Percentiles rank a stretch among this genome's conserved stretches.
phyloP scores from a whole-genome alignment of 768 basidiomycete genomes.

The Tubosaeta sp. region DNA sequence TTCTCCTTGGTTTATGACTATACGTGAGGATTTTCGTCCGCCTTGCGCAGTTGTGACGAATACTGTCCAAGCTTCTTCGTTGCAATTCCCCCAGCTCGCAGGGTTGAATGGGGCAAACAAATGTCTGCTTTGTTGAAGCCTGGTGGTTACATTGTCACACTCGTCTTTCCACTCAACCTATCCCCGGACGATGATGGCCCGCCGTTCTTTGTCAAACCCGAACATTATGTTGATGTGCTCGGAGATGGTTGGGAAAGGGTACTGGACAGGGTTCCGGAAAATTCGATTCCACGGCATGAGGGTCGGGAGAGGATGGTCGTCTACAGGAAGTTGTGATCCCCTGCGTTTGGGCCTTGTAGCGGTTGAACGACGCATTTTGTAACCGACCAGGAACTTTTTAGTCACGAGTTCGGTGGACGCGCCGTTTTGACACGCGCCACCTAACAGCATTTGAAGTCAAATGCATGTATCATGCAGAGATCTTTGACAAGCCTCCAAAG shows the following conservation, averaged over 20 bases:
- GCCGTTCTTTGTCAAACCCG: constrained; percentile 55
- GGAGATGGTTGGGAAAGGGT: constrained; percentile 50
- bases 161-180: constrained; percentile 54
- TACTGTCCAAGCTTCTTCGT: constrained; percentile 47
- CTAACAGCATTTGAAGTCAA: not conserved
- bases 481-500: constrained; percentile 19
- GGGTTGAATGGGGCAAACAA: constrained; percentile 54
- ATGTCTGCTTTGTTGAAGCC: constrained; percentile 54
- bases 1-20: constrained; percentile 17
- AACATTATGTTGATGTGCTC: constrained; percentile 52
- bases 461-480: constrained; percentile 22
- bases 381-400: not conserved
- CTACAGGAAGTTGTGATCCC: constrained; percentile 6
- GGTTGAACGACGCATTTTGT: not conserved
- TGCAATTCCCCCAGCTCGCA: constrained; percentile 54
- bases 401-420: not conserved
- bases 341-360: not conserved
- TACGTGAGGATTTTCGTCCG: constrained; percentile 1
- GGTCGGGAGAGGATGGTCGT: constrained; percentile 52
- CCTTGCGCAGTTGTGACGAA: not conserved
- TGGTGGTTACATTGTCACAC: constrained; percentile 59
- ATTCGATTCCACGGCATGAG: constrained; percentile 38
- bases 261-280: constrained; percentile 46
- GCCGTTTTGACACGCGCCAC: not conserved
- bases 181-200: constrained; percentile 49